Evolutionary conservation across 2,329 filamentous ascomycete genomes (phyloP).

Genomic region (Tolypocladium amazonense): DNA sequence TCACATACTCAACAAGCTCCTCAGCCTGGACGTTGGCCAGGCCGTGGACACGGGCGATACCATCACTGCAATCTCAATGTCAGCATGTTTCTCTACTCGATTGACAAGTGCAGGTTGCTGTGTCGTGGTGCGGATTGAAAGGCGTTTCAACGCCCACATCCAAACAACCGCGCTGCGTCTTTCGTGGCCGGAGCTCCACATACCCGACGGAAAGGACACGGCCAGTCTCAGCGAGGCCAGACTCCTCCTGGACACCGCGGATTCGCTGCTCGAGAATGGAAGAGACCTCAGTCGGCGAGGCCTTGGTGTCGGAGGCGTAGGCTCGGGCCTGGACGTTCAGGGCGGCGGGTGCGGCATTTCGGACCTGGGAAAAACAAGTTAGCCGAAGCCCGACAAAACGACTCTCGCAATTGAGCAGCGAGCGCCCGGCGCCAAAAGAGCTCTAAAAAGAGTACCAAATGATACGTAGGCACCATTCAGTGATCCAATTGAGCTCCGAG

Average conservation of each 20-base stretch:
- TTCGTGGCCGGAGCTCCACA: slow-evolving; percentile 31
- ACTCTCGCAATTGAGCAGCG: slow-evolving; percentile 10
- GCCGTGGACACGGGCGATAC: slow-evolving; percentile 99
- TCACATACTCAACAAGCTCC: slow-evolving; percentile 96
- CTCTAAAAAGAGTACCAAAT: slow-evolving; percentile 22
- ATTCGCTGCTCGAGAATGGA: slow-evolving; percentile 99
- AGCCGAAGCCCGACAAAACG: slow-evolving; percentile 41
- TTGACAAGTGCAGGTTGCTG: not conserved
- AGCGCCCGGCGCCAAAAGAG: slow-evolving; percentile 16
- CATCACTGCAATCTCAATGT: slow-evolving; percentile 61
- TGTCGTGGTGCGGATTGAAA: not conserved
- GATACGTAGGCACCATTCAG: slow-evolving; percentile 7
- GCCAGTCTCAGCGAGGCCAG: slow-evolving; percentile 93
- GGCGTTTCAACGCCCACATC: not conserved
- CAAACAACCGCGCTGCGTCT: not conserved
- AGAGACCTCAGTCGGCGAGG: slow-evolving; percentile 93
- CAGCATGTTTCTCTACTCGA: slow-evolving; percentile 11
- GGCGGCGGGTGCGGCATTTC: slow-evolving; percentile 73
- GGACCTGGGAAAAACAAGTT: slow-evolving; percentile 59
- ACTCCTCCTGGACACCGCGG: slow-evolving; percentile 95
- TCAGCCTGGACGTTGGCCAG: slow-evolving; percentile 99
- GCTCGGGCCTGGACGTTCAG: slow-evolving; percentile 62
- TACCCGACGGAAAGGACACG: slow-evolving; percentile 99
- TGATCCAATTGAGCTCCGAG: slow-evolving; percentile 25
- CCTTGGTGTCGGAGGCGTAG: slow-evolving; percentile 91